Percentiles rank a stretch among this genome's conserved stretches.
Conservation (phyloP, 2,329 filamentous ascomycete species). For the Tolypocladium sp. region DNA sequence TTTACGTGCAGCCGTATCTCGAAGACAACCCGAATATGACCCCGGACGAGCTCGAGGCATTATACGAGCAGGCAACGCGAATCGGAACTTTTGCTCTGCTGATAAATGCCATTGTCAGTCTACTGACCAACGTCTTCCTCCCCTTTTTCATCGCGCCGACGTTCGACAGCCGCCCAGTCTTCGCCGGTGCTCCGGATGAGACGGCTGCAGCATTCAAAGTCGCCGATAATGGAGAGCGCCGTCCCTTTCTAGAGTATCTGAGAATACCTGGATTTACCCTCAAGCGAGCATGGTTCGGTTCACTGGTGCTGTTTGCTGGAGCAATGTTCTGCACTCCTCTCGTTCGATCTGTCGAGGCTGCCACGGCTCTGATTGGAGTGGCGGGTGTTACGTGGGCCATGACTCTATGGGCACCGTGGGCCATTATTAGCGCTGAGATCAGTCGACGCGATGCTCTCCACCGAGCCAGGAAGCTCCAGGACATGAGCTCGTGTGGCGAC, state of each 20-base stretch:
- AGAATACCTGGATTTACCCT: slow-evolving; percentile 79
- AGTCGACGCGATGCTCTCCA: slow-evolving; percentile 62
- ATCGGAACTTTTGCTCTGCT: slow-evolving; percentile 84
- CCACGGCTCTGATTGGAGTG: slow-evolving; percentile 68
- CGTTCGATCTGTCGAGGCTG: slow-evolving; percentile 60
- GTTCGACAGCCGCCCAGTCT: slow-evolving; percentile 44
- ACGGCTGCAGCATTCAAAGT: background rate
- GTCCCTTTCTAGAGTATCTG: slow-evolving; percentile 47
- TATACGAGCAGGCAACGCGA: slow-evolving; percentile 79
- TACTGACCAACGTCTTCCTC: slow-evolving; percentile 71
- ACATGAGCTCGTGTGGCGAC: slow-evolving; percentile 4
- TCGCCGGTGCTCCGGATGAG: slow-evolving; percentile 20
- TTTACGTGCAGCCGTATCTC: slow-evolving; percentile 80
- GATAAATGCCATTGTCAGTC: slow-evolving; percentile 77
- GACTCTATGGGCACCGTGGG: slow-evolving; percentile 90
- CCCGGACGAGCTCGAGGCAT: slow-evolving; percentile 62
- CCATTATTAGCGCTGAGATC: slow-evolving; percentile 89
- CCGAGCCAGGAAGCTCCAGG: slow-evolving; percentile 26
- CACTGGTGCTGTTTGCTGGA: slow-evolving; percentile 72
- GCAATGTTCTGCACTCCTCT: slow-evolving; percentile 81
- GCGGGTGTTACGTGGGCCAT: slow-evolving; percentile 89
- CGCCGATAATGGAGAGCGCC: slow-evolving; percentile 20
- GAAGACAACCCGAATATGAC: slow-evolving; percentile 69
- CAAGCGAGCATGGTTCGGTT: slow-evolving; percentile 77
- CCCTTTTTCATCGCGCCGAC: slow-evolving; percentile 81